Base-by-base conservation (phyloP, 108 stramenopile species). In the Nitzschia inconspicua region DNA sequence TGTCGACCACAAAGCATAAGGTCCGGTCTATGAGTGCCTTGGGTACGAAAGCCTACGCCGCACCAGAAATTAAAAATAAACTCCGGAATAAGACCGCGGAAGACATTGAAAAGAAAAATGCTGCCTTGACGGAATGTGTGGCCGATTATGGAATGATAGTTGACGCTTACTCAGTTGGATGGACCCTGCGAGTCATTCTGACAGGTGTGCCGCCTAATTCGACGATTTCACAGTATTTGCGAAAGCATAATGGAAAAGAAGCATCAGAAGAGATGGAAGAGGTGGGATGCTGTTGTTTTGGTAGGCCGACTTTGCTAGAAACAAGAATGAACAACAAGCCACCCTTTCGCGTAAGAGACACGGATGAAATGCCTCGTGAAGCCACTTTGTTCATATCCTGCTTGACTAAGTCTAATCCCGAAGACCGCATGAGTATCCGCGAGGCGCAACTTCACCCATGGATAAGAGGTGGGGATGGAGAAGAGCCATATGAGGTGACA, bases 141-240 rank as follows among this genome's bases (percentile, higher is more conserved):
- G 80, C 86, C 2, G 86, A 84, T 50, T 93, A 93, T 52, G 88
- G 92, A 4, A 88, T 93, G 88, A 86, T 88, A 39, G 86, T 84
- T 3, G 92, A 93, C 70, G 77, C 92, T 0, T 93, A 80, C 63
- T 83, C 84, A 16, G 86, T 88, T 2, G 92, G 92, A 3, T 76
- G 82, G 57, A 93, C 92, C 11, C 66, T 93, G 52, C 75, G 83
- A 16, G 78, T 85, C 43, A 72, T 86, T 41, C 50, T 93, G 18
- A 90, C 88, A 0, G 92, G 92, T 26, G 84, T 93, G 4, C 86
- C 92, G 37, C 84, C 92, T 10, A 72, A 84, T 46, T 63, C 60
- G 16, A 64, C 84, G 23, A 80, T 83, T 3, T 82, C 84, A 2
- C 79, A 84, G 25, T 92, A 82, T 70, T 63, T 89, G 58, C 40